Base-by-base conservation (phyloP, 306 rosid genomes). In the Medicago ruthenica region DNA sequence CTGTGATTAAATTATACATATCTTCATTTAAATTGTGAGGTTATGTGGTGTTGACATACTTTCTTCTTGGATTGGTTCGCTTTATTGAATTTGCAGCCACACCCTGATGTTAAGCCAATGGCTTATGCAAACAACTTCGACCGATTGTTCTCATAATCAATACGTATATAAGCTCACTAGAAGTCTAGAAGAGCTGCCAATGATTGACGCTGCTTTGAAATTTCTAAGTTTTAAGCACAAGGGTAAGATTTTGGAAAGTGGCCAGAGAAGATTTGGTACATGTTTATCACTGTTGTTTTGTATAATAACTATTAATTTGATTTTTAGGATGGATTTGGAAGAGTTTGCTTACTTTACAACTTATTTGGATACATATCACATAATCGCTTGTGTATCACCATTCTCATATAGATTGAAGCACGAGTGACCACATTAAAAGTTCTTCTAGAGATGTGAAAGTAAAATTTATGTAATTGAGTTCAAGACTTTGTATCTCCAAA, bases 51-150 rank as follows among this genome's bases (percentile, higher is more conserved):
- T 27, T 80, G 42, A 74, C 75, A 50, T 11, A 9, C 12, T 24
- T n/a, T 62, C 9, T 24, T 16, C 20, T 67, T 21, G n/a, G 44
- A 54, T 50, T 68, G 18, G 24, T 24, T 13, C n/a, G 20, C 65
- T 44, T 70, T 58, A 65, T 72, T 76, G 44, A 80, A 73, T 75
- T 85, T 83, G 87, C 92, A 95, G 99, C 85, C 97, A 36, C 99
- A 95, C 85, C 99, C 99, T 51, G 96, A 95, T 45, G 96, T 95
- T 57, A 95, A 89, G 87, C 99, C 99, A 16, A 96, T 96, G 99
- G 99, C 93, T 44, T 96, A 96, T 74, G 99, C 99, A 42, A 96
- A 90, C 79, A 93, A 96, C 91, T 96, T 96, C 88, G 86, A 90
- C 77, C 79, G 93, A 57, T 79, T 92, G 84, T 92, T 90, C 81